phyloP scores from a whole-genome alignment of 2,329 filamentous ascomycete genomes.

The Alternaria ethzedia region DNA sequence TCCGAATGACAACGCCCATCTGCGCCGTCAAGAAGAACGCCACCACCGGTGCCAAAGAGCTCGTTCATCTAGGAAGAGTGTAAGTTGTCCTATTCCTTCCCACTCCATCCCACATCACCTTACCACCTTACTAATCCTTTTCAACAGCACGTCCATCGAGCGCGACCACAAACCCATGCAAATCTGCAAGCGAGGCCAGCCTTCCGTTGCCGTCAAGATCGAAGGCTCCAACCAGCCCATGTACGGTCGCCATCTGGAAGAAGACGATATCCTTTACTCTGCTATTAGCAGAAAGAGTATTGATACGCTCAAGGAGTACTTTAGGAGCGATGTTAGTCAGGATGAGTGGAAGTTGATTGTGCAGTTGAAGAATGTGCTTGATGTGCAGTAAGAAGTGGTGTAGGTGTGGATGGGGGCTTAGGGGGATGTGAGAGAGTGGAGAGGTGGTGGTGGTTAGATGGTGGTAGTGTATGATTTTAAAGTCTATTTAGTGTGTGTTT shows the following conservation, averaged over 20 bases:
- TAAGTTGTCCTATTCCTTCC: slow-evolving; percentile 59
- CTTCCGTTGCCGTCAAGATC: slow-evolving; percentile 98
- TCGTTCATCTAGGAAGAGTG: slow-evolving; percentile 89
- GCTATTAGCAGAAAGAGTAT: slow-evolving; percentile 87
- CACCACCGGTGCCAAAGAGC: slow-evolving; percentile 80
- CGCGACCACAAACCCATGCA: slow-evolving; percentile 95
- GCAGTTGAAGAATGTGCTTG: slow-evolving; percentile 93
- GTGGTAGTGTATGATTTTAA: no score
- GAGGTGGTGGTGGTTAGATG: no score
- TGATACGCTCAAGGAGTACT: slow-evolving; percentile 95
- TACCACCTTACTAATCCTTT: slow-evolving; percentile 20
- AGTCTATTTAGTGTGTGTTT: no score
- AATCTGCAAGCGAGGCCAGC: slow-evolving; percentile 93
- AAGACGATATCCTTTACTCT: slow-evolving; percentile 86
- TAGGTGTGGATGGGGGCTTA: no score
- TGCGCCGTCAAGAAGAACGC: slow-evolving; percentile 84
- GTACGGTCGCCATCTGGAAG: slow-evolving; percentile 94
- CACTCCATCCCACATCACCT: neutral
- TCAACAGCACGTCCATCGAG: slow-evolving; percentile 84
- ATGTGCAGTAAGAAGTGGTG: slow-evolving; percentile 69
- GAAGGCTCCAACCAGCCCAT: slow-evolving; percentile 91
- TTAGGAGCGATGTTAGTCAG: slow-evolving; percentile 82
- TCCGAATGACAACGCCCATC: slow-evolving; percentile 88
- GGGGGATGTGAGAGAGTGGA: no score
- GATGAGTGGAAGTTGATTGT: slow-evolving; percentile 96